Evolutionary conservation across 2,329 filamentous ascomycete species (phyloP).

Genomic region (Pseudogymnoascus pannorum): DNA sequence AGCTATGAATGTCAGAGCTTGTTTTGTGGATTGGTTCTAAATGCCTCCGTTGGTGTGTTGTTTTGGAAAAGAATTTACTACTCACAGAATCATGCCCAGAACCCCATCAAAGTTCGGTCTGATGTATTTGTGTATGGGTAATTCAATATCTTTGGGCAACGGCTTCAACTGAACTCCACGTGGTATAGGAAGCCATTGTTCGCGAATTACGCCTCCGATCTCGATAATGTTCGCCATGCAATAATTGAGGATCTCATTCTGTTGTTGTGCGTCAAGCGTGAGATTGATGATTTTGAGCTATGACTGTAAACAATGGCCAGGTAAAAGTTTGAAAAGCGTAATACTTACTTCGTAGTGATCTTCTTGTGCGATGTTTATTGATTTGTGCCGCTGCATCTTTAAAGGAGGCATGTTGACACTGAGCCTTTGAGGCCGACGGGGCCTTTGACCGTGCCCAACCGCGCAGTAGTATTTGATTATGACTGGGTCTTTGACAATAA

Average conservation of each 20-base stretch:
- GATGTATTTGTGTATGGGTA: not conserved
- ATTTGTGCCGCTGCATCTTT: not conserved
- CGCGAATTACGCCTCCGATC: slow-evolving; percentile 1
- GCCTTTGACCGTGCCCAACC: not conserved
- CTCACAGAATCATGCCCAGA: not conserved
- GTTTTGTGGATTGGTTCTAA: not conserved
- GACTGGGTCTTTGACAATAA: not conserved
- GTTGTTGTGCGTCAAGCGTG: not conserved
- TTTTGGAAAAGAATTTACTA: not conserved
- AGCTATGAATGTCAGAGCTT: not conserved
- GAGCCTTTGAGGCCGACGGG: not conserved
- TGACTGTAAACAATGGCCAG: not conserved
- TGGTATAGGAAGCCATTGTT: not conserved
- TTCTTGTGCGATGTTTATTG: not conserved
- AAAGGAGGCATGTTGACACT: not conserved
- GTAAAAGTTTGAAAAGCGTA: not conserved
- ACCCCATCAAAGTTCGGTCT: not conserved
- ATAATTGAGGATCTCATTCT: not conserved
- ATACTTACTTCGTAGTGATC: slow-evolving; percentile 1
- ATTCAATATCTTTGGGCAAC: not conserved
- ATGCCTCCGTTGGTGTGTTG: not conserved
- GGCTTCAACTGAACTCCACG: not conserved
- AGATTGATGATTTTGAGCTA: not conserved
- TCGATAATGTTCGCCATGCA: not conserved
- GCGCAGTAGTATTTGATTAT: not conserved